Percentiles rank a stretch among this genome's conserved stretches.
Conservation (phyloP, 179 eudicot genomes). For the Beta macrorhiza region DNA sequence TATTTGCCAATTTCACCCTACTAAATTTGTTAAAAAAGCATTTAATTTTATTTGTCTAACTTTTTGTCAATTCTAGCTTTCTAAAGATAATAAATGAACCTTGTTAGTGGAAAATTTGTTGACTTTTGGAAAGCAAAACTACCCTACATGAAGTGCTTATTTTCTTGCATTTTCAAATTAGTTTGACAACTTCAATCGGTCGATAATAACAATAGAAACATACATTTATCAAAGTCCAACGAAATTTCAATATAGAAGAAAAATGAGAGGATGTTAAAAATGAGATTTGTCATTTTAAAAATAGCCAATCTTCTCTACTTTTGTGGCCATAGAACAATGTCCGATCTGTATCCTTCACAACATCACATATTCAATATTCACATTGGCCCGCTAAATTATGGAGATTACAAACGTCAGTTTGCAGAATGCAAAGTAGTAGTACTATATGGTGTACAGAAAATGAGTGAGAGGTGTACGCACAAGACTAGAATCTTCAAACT, state of each 20-base stretch:
- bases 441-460: too few relatives aligned
- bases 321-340: background rate
- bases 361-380: background rate
- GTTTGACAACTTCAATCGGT: background rate
- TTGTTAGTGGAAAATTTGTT: too few relatives aligned
- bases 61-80: too few relatives aligned
- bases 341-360: background rate
- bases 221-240: background rate
- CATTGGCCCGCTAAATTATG: background rate
- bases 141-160: background rate
- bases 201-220: too few relatives aligned
- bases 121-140: too few relatives aligned
- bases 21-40: too few relatives aligned
- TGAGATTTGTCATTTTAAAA: too few relatives aligned
- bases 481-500: background rate
- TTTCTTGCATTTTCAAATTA: background rate
- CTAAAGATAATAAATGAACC: too few relatives aligned
- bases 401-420: too few relatives aligned
- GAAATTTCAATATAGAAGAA: background rate
- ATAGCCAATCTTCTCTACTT: background rate
- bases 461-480: background rate
- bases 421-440: too few relatives aligned
- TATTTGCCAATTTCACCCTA: conserved; percentile 49
- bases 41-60: too few relatives aligned
- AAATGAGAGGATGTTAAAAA: background rate